Conservation (phyloP, 495 filamentous ascomycete species). For the Daldinia bambusicola region DNA sequence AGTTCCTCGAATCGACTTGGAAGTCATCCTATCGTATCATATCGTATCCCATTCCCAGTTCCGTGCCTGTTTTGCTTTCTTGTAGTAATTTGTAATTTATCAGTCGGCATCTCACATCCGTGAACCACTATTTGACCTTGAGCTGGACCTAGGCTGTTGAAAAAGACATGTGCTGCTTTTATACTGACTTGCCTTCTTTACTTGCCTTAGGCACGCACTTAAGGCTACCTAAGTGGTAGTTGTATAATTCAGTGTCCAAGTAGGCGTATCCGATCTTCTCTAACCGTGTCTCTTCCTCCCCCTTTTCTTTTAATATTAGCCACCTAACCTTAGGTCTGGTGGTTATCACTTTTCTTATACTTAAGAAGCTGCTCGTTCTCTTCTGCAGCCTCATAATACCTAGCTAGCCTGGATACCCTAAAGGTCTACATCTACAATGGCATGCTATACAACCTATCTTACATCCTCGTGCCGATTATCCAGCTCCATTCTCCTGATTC, state of each 20-base stretch:
- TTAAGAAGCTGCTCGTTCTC: not conserved
- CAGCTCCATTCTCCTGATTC: constrained; percentile 18
- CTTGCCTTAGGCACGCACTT: no score
- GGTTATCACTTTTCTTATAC: not conserved
- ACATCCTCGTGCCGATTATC: constrained; percentile 1
- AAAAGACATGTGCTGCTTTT: not conserved
- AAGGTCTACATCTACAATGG: not conserved
- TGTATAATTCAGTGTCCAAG: no score
- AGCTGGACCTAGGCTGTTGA: not conserved
- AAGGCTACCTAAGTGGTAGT: no score
- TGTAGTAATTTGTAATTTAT: constrained; percentile 27
- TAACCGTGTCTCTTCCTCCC: not conserved
- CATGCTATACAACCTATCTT: not conserved
- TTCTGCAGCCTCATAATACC: not conserved
- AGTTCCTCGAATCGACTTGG: constrained; percentile 10
- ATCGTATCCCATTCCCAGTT: constrained; percentile 5
- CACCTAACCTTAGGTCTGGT: no score
- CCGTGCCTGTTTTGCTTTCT: not conserved
- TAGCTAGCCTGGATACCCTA: not conserved
- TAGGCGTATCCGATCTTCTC: not conserved
- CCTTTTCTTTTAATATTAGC: not conserved
- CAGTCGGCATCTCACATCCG: constrained; percentile 12
- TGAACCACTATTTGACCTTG: constrained; percentile 9
- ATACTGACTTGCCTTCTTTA: not conserved
- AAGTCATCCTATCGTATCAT: not conserved